Conservation (phyloP, 1,139 yeast species). For the Hyphopichia pseudoburtonii region DNA sequence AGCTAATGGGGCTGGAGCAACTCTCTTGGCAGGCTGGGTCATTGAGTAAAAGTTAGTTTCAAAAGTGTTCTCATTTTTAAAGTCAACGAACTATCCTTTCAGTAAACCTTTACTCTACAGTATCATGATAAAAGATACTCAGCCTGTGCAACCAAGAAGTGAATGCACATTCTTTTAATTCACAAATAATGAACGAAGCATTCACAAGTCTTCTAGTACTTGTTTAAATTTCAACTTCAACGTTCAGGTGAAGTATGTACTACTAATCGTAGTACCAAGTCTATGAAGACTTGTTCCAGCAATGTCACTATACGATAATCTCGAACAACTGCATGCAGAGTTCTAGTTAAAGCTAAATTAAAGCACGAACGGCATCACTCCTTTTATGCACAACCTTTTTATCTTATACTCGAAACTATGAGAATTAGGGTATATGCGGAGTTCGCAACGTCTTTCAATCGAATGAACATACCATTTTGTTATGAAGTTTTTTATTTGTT, state of each 20-base stretch:
- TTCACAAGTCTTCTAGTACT: slow-evolving; percentile 4
- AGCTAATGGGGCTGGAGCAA: slow-evolving; percentile 52
- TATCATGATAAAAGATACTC: slow-evolving; percentile 37
- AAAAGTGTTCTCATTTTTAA: slow-evolving; percentile 26
- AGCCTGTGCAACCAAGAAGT: slow-evolving; percentile 48
- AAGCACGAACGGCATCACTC: slow-evolving; percentile 30
- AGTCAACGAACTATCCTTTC: slow-evolving; percentile 29
- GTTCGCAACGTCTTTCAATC: slow-evolving; percentile 22
- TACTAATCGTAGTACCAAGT: slow-evolving; percentile 5
- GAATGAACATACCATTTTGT: slow-evolving; percentile 29
- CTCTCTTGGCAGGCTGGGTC: slow-evolving; percentile 64
- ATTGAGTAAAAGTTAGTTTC: slow-evolving; percentile 55
- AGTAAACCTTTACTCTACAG: slow-evolving; percentile 39
- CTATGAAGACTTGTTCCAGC: slow-evolving; percentile 7
- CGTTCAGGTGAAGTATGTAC: slow-evolving; percentile 1
- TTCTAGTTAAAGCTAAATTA: slow-evolving; percentile 5
- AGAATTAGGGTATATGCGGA: slow-evolving; percentile 13
- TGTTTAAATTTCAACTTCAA: not conserved
- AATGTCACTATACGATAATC: slow-evolving; percentile 7
- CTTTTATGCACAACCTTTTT: slow-evolving; percentile 32
- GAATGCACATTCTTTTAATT: slow-evolving; percentile 26
- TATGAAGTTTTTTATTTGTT: slow-evolving; percentile 4
- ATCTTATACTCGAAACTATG: slow-evolving; percentile 9
- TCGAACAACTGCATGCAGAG: slow-evolving; percentile 3
- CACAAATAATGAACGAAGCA: slow-evolving; percentile 5